Conservation (phyloP, 257 asterid species). For the Plantago elongata region DNA sequence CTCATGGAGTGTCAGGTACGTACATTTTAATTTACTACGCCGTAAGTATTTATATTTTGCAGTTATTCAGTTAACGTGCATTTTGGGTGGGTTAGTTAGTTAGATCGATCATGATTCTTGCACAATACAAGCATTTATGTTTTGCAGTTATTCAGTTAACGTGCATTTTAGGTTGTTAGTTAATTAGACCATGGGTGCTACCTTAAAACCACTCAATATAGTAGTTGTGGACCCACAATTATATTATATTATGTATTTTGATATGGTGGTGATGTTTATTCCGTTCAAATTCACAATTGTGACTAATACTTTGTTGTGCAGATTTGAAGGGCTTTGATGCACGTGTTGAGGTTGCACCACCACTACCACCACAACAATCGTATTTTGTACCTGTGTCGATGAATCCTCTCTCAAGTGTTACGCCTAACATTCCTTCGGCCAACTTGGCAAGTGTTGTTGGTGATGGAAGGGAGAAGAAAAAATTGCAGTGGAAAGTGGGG, state of each 20-base stretch:
- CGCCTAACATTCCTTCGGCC: constrained; percentile 12
- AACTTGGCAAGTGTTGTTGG: constrained; percentile 24
- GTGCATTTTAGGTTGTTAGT: no score
- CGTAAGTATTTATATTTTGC: no score
- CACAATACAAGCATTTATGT: no score
- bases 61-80: no score
- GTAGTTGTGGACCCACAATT: no score
- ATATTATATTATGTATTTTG: no score
- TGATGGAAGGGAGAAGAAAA: constrained; percentile 29
- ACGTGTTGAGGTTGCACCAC: constrained; percentile 32
- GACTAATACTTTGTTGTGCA: constrained; percentile 20
- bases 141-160: no score
- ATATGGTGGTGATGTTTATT: background rate
- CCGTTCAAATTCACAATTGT: background rate
- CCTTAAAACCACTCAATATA: no score
- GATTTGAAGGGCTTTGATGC: constrained; percentile 35
- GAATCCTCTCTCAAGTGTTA: constrained; percentile 26
- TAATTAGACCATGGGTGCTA: no score
- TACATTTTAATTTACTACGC: no score
- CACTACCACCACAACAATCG: background rate
- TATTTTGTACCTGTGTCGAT: constrained; percentile 19
- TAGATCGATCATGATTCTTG: no score
- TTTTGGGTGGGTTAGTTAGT: no score
- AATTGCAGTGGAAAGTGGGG: constrained; percentile 47
- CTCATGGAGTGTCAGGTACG: constrained; percentile 74